These are phyloP conservation scores for Sporobolomyces roseus DNA, from an alignment of 768 basidiomycete species.

Conservation along the genomic window DNA sequence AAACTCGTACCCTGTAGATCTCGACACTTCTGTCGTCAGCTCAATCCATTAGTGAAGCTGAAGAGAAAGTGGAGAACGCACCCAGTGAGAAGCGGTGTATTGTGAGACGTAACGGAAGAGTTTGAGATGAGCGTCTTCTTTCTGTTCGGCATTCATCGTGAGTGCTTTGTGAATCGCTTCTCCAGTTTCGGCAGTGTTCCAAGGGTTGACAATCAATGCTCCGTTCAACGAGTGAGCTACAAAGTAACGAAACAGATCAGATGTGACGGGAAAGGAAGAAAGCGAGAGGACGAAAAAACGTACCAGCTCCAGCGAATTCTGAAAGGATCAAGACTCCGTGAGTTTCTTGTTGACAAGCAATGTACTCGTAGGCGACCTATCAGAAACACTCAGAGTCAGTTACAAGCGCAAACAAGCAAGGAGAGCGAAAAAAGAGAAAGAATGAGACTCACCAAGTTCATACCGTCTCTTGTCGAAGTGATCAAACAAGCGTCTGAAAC, in stretches of 20 bases:
- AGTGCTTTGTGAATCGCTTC: slow-evolving; percentile 95
- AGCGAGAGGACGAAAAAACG: not conserved
- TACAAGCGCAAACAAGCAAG: not conserved
- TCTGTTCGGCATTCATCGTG: slow-evolving; percentile 72
- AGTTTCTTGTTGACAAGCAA: slow-evolving; percentile 85
- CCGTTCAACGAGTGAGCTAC: slow-evolving; percentile 63
- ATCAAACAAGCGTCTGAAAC: slow-evolving; percentile 94
- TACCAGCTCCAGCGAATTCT: slow-evolving; percentile 89
- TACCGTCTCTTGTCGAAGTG: slow-evolving; percentile 91
- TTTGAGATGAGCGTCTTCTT: slow-evolving; percentile 91
- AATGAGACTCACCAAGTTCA: slow-evolving; percentile 77
- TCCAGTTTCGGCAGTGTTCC: slow-evolving; percentile 98
- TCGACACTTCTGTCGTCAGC: no score
- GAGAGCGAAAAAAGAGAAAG: not conserved
- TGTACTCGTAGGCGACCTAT: slow-evolving; percentile 97
- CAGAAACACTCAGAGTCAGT: no score
- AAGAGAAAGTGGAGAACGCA: not conserved
- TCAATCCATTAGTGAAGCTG: not conserved
- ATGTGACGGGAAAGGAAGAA: not conserved
- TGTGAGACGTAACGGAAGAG: slow-evolving; percentile 92
- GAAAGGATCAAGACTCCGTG: slow-evolving; percentile 97
- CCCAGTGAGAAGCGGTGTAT: slow-evolving; percentile 86
- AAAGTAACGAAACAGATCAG: no score
- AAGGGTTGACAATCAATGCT: slow-evolving; percentile 94
- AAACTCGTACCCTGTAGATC: slow-evolving; percentile 20